A percentile compares a stretch with the other conserved stretches of the same genome.
Conservation (phyloP, 495 filamentous ascomycete genomes). For the Glarea lozoyensis region DNA sequence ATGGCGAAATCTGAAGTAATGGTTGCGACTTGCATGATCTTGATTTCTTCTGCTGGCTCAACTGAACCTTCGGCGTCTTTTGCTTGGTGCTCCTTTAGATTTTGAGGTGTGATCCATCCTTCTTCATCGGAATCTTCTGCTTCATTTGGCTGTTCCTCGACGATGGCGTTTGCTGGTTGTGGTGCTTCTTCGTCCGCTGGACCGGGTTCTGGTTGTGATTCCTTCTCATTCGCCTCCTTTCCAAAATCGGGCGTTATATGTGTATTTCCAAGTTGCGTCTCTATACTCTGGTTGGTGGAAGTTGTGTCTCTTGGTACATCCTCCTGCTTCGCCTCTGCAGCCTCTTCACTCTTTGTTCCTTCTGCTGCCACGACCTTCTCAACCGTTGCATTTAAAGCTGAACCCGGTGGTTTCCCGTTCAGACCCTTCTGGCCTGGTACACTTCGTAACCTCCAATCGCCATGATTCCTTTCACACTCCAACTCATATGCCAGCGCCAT, state of each 20-base stretch:
- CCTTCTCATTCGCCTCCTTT: too few relatives aligned
- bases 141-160: constrained; percentile 22
- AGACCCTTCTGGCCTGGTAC: constrained; percentile 66
- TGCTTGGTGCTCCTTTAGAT: constrained; percentile 76
- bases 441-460: constrained; percentile 72
- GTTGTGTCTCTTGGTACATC: too few relatives aligned
- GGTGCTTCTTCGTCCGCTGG: not conserved
- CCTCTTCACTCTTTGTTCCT: constrained; percentile 12
- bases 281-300: too few relatives aligned
- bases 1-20: constrained; percentile 95
- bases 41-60: constrained; percentile 37
- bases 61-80: constrained; percentile 45
- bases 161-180: not conserved
- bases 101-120: constrained; percentile 93
- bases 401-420: constrained; percentile 61
- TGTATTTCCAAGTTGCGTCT: too few relatives aligned
- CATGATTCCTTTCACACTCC: constrained; percentile 74
- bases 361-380: constrained; percentile 24
- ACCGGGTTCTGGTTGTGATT: too few relatives aligned
- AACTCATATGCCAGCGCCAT: constrained; percentile 88
- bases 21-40: constrained; percentile 69
- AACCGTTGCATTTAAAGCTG: constrained; percentile 7
- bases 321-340: not conserved
- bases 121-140: constrained; percentile 55
- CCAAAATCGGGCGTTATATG: too few relatives aligned